A percentile compares a stretch with the other conserved stretches of the same genome.
phyloP scores from a whole-genome alignment of 345 rosid genomes.

The Eucalyptus regnans region DNA sequence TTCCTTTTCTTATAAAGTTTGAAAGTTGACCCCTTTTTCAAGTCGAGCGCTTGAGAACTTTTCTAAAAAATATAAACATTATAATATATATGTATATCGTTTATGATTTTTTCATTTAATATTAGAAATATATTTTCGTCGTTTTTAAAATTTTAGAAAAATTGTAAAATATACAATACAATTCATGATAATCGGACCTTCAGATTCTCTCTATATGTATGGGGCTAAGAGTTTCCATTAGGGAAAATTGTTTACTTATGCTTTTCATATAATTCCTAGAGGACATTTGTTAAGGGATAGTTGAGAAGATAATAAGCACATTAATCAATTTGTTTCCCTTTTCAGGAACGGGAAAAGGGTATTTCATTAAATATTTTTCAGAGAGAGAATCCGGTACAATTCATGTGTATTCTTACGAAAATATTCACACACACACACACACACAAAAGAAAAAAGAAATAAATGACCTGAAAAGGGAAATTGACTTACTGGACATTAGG shows the following conservation, averaged over 20 bases:
- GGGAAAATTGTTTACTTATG: neutral
- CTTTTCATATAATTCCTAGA: neutral
- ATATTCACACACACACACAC: too few species aligned
- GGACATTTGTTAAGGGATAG: too few species aligned
- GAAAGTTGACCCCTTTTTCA: neutral
- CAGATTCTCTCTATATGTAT: neutral
- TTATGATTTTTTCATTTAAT: too few species aligned
- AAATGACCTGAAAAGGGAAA: neutral
- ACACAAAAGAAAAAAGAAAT: neutral
- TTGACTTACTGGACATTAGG: neutral
- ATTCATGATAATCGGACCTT: neutral
- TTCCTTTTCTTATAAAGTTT: neutral
- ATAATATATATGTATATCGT: neutral
- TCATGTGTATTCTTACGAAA: neutral
- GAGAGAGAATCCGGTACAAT: neutral
- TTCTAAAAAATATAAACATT: neutral
- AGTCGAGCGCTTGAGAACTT: neutral
- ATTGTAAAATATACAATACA: too few species aligned
- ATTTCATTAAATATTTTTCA: neutral
- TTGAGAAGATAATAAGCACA: too few species aligned
- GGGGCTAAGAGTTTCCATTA: neutral
- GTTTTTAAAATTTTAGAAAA: neutral
- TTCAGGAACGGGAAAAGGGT: neutral
- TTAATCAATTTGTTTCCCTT: too few species aligned
- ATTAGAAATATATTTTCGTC: rapidly evolving